Base-by-base conservation (phyloP, 305 asterid species). In the Fraxinus baroniana region DNA sequence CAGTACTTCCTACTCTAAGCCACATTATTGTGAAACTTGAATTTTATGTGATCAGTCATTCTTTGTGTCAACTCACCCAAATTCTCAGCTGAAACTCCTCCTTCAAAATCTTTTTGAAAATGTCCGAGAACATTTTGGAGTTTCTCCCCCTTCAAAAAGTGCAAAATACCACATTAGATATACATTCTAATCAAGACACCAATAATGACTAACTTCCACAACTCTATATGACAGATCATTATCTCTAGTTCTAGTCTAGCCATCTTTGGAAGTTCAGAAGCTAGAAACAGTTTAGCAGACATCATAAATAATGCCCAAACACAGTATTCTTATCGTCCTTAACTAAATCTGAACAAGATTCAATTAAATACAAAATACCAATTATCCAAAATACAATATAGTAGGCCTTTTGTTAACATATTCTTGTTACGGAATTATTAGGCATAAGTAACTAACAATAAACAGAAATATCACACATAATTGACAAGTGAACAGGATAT, bases 41-140 rank as follows among this genome's bases (percentile, higher is more conserved):
- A 76, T 44, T 68, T 74, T 80, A 28, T 77, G 62, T 10, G 76
- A 81, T 75, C 75, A 64, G 78, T 2, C 75, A 57, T 77, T 76
- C 72, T 85, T 71, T 18, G 66, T 79, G 30, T 72, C 37, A 26
- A 87, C 98, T 88, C 90, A 97, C 99, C 99, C 92, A 97, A 91
- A 90, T 93, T 95, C 87, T 97, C 99, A 66, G 97, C 97, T 24
- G 99, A 92, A 82, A 95, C 97, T 64, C 94, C 97, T 49, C 99
- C 98, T 91, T 95, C 99, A 88, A 97, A 97, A 86, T 97, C 99
- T 87, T 94, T 97, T 86, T 97, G 99, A 86, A 90, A 91, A 87
- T 97, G 99, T 83, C 99, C 99, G 90, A 97, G 84, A 64, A 92
- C 93, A 84, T 88, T 91, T 80, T 97, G 94, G 85, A 97, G 90